Conservation (phyloP, 2,329 filamentous ascomycete genomes). For the Hirsutella thompsonii region DNA sequence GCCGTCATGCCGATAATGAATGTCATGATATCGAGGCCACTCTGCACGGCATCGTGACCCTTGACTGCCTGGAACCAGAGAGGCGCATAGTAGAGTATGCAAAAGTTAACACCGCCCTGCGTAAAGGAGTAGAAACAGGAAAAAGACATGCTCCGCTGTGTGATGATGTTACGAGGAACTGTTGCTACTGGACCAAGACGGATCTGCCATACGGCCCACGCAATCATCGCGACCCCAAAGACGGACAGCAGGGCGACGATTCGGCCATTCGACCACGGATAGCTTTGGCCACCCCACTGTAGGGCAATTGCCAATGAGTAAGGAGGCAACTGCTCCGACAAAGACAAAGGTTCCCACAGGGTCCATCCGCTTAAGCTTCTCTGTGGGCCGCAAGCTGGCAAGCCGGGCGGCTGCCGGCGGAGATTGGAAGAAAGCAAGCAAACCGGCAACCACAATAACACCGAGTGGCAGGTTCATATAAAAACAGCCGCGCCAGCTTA, state of each 20-base stretch:
- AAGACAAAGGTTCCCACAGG: no score
- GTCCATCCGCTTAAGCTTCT: no score
- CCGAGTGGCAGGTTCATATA: no score
- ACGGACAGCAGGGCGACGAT: neutral
- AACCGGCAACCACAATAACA: no score
- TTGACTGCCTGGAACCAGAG: neutral
- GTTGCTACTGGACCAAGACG: neutral
- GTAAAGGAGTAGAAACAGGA: neutral
- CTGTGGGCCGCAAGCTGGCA: no score
- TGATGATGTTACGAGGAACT: neutral
- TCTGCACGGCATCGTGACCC: no score
- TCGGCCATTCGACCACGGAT: neutral
- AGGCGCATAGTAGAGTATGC: neutral
- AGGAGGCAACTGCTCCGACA: no score
- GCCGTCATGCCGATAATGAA: no score
- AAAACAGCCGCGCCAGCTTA: no score
- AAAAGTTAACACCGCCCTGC: neutral
- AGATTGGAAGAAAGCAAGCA: no score
- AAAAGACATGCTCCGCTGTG: neutral
- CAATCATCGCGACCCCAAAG: neutral
- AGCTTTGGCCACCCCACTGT: neutral
- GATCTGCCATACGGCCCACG: neutral
- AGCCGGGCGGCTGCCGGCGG: no score
- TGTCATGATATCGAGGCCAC: no score
- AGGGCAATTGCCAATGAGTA: neutral